Percentiles rank a stretch among this genome's conserved stretches.
These are phyloP conservation scores for Colletotrichum tanaceti DNA, from an alignment of 2,329 filamentous ascomycete genomes.

Conservation along the genomic window DNA sequence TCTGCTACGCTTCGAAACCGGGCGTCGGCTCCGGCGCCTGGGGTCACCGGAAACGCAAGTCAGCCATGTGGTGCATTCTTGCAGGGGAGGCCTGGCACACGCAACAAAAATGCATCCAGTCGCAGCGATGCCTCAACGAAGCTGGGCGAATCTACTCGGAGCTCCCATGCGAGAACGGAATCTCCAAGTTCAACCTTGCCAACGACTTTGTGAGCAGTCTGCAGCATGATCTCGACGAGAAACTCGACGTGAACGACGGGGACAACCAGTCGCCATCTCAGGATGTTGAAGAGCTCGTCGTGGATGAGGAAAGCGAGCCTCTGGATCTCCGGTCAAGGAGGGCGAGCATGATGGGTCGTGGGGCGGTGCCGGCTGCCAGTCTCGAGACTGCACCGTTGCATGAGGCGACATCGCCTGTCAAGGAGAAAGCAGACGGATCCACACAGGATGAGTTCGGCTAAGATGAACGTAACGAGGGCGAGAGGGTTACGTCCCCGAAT, in stretches of 20 bases:
- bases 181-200: slow-evolving; percentile 63
- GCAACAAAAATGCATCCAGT: slow-evolving; percentile 80
- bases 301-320: slow-evolving; percentile 66
- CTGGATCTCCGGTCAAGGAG: slow-evolving; percentile 66
- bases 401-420: slow-evolving; percentile 34
- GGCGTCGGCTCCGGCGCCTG: slow-evolving; percentile 70
- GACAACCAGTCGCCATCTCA: slow-evolving; percentile 45
- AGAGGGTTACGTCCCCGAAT: background rate
- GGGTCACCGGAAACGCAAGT: slow-evolving; percentile 83
- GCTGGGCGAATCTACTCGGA: slow-evolving; percentile 68
- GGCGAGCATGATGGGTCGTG: slow-evolving; percentile 64
- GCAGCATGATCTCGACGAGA: slow-evolving; percentile 61
- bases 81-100: slow-evolving; percentile 86
- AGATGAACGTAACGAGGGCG: slow-evolving; percentile 13
- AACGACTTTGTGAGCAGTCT: slow-evolving; percentile 64
- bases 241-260: slow-evolving; percentile 52
- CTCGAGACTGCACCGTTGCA: slow-evolving; percentile 65
- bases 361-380: slow-evolving; percentile 50
- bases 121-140: slow-evolving; percentile 80
- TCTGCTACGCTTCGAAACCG: slow-evolving; percentile 82
- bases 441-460: slow-evolving; percentile 42
- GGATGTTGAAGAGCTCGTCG: slow-evolving; percentile 54
- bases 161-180: slow-evolving; percentile 62
- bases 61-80: slow-evolving; percentile 88
- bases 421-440: slow-evolving; percentile 34